Evolutionary conservation across 768 basidiomycete species (phyloP).

Genomic region (Boletus eberwhitei): DNA sequence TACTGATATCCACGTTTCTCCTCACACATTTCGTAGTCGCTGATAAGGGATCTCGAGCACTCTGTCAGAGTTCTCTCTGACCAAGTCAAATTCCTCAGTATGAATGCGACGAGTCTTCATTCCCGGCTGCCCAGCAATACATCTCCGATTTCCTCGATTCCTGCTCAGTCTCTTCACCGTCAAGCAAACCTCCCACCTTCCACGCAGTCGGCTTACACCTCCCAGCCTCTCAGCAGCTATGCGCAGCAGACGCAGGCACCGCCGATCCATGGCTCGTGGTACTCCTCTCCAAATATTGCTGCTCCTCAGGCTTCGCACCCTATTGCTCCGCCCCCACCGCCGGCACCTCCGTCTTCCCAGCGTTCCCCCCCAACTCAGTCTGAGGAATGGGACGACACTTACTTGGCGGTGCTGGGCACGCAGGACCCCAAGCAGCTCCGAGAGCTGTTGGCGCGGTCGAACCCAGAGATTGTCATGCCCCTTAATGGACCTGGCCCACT

Average conservation of each 20-base stretch:
- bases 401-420: conserved; percentile 70
- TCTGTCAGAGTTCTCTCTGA: conserved; percentile 72
- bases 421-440: conserved; percentile 74
- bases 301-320: conserved; percentile 83
- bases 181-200: conserved; percentile 35
- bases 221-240: conserved; percentile 34
- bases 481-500: conserved; percentile 64
- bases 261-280: conserved; percentile 49
- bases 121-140: conserved; percentile 35
- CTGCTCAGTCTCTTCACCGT: conserved; percentile 34
- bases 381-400: conserved; percentile 85
- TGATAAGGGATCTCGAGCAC: conserved; percentile 80
- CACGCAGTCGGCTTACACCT: conserved; percentile 32
- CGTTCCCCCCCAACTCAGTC: conserved; percentile 52
- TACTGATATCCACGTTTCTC: not conserved
- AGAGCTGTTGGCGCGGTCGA: conserved; percentile 68
- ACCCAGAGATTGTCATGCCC: conserved; percentile 79
- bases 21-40: conserved; percentile 41
- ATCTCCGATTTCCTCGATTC: conserved; percentile 36
- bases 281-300: conserved; percentile 55
- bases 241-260: conserved; percentile 32
- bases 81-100: conserved; percentile 75
- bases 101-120: conserved; percentile 44
- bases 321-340: conserved; percentile 59
- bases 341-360: conserved; percentile 38